These are phyloP conservation scores for Cyberlindnera galapagoensis DNA, from an alignment of 805 yeast species.

Conservation along the genomic window DNA sequence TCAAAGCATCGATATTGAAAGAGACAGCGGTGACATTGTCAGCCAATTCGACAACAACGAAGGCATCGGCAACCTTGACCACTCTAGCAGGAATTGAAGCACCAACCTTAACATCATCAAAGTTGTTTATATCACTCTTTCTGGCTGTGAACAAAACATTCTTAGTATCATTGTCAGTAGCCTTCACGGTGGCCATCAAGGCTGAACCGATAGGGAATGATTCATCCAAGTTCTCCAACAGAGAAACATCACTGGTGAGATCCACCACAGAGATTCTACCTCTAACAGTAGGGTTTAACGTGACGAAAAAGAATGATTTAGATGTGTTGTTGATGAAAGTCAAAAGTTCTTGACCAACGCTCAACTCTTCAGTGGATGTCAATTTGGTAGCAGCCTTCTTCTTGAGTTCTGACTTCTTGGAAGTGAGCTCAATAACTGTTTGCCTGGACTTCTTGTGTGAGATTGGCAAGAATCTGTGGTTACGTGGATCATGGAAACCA, in stretches of 20 bases:
- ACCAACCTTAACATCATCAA: constrained; percentile 49
- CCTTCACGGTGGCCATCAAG: constrained; percentile 47
- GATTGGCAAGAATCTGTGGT: constrained; percentile 60
- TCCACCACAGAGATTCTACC: constrained; percentile 66
- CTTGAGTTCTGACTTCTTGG: constrained; percentile 38
- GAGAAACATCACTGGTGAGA: constrained; percentile 45
- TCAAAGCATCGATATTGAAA: constrained; percentile 69
- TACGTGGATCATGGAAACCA: constrained; percentile 70
- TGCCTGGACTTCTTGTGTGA: constrained; percentile 52
- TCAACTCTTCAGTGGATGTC: constrained; percentile 36
- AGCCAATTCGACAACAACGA: constrained; percentile 66
- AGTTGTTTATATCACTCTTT: constrained; percentile 31
- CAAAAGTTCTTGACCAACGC: constrained; percentile 42
- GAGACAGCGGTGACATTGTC: constrained; percentile 55
- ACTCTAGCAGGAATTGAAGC: constrained; percentile 55
- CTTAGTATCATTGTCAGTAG: constrained; percentile 47
- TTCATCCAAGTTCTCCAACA: constrained; percentile 43
- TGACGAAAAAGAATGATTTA: constrained; percentile 59
- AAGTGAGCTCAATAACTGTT: constrained; percentile 57
- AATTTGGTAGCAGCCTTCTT: constrained; percentile 23
- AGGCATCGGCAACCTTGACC: constrained; percentile 48
- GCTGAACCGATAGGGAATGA: constrained; percentile 70
- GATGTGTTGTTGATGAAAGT: constrained; percentile 64
- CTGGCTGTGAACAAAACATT: constrained; percentile 46
- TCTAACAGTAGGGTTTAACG: constrained; percentile 58